phyloP scores from a whole-genome alignment of 2,329 filamentous ascomycete genomes.

The Pseudocercospora musae region DNA sequence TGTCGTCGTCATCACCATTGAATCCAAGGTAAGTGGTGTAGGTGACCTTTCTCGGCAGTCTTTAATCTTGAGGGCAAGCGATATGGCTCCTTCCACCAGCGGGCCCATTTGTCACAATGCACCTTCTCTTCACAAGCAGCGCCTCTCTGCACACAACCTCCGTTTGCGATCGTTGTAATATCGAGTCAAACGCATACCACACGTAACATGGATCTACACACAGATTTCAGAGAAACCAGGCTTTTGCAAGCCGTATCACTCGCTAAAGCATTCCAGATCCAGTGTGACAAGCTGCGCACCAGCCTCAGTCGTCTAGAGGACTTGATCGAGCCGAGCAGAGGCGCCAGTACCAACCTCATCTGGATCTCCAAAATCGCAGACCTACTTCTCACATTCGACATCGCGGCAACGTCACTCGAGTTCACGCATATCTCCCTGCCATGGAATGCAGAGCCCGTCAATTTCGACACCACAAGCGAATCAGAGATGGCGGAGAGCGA shows the following conservation, averaged over 20 bases:
- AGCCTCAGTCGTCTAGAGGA: not conserved
- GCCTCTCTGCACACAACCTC: not conserved
- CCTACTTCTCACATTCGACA: not conserved
- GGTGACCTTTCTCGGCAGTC: conserved; percentile 39
- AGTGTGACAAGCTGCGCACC: not conserved
- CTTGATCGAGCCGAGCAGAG: not conserved
- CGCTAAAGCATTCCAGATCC: not conserved
- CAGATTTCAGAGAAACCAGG: not conserved
- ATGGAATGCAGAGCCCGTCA: not conserved
- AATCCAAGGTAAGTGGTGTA: conserved; percentile 45
- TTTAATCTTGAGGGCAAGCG: conserved; percentile 47
- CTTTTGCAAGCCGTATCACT: not conserved
- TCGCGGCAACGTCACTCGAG: not conserved
- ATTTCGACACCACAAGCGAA: not conserved
- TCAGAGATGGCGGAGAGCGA: not conserved
- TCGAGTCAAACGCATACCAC: not conserved
- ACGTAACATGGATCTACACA: not conserved
- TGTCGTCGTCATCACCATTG: no score
- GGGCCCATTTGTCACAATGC: conserved; percentile 42
- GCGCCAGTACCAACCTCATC: not conserved
- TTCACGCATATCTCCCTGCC: not conserved
- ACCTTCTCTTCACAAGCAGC: not conserved
- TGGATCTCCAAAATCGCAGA: not conserved
- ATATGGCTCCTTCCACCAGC: conserved; percentile 48
- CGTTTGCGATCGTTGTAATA: not conserved